Evolutionary conservation across 495 filamentous ascomycete genomes (phyloP), one percentile per base, ranked within the genome.

Genomic region (Aspergillus funiculosus): DNA sequence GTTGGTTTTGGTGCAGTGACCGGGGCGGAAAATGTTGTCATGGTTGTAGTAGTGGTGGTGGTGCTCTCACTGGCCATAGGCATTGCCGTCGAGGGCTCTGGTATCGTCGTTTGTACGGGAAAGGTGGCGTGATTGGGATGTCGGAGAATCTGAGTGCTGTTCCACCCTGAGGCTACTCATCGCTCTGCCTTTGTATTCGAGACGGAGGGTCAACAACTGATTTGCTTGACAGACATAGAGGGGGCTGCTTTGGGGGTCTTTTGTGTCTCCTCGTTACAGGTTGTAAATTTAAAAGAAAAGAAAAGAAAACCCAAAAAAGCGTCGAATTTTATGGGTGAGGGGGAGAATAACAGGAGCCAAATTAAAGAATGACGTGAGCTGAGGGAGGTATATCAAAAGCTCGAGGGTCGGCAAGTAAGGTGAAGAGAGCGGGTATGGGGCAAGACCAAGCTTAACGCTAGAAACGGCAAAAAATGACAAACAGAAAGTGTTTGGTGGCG

Each of bases 141-240:
- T 68, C 59, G 64, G 62, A 57, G 63, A 67, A 59, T 68, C 62
- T 71, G 61, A 67, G 62, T 68, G 63, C 59, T 69, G 61, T 68
- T 69, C 64, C 64, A 67, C 67, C 63, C 63, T 64, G 62, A 68
- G 62, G 67, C 68, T 73, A 65, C 68, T 71, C 69, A 73, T 73
- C 64, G 64, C 69, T 73, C 69, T 71, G 66, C 62, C 59, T 71
- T 63, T 63, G 56, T 32, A 29, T 14, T 64, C 57, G 46, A 46
- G 30, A 51, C 30, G 47, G 57, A 54, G 46, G 46, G 63, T 68
- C 60, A 67, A 67, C 51, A 47, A 44, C 28, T 29, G 39, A 15
- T 18, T 53, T 51, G 32, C 20, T 30, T 43, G 7, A 39, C 24
- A 42, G 34, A 22, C 45, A 48, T 46, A 24, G 24, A 53, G 46